Evolutionary conservation across 768 basidiomycete genomes (phyloP).

Genomic region (Cyclocybe cylindracea): DNA sequence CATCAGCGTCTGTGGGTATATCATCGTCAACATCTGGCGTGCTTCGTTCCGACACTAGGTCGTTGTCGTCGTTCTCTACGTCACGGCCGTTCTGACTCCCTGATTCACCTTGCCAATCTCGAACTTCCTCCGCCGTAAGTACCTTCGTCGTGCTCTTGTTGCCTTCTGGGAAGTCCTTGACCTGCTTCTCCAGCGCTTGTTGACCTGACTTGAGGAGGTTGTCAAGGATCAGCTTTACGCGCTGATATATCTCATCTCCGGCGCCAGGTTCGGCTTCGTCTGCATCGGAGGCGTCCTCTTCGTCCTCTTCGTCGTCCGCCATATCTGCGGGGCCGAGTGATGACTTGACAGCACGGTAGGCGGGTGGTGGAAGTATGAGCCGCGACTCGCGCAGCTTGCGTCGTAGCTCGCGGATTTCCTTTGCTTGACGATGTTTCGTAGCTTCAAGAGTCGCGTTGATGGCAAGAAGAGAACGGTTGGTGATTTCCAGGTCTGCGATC

Average conservation of each 20-base stretch:
- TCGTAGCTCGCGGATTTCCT: constrained; percentile 83
- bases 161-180: constrained; percentile 50
- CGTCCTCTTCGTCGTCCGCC: constrained; percentile 46
- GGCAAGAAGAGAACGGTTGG: constrained; percentile 80
- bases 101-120: constrained; percentile 50
- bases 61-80: constrained; percentile 28
- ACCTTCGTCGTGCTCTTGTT: constrained; percentile 61
- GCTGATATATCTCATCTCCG: constrained; percentile 60
- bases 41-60: constrained; percentile 21
- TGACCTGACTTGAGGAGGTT: constrained; percentile 57
- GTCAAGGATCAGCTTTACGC: constrained; percentile 67
- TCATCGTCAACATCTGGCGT: constrained; percentile 1
- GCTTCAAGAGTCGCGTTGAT: constrained; percentile 86
- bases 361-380: constrained; percentile 70
- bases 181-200: constrained; percentile 59
- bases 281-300: constrained; percentile 47
- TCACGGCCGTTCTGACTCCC: constrained; percentile 21
- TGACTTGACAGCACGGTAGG: constrained; percentile 57
- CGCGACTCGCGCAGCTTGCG: constrained; percentile 82
- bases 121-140: constrained; percentile 70
- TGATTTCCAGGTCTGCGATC: constrained; percentile 93
- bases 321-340: constrained; percentile 46
- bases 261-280: constrained; percentile 39
- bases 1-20: neutral
- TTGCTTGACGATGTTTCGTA: constrained; percentile 75